Base-by-base conservation (phyloP, 1,284 basidiomycete genomes). In the Malassezia japonica region DNA sequence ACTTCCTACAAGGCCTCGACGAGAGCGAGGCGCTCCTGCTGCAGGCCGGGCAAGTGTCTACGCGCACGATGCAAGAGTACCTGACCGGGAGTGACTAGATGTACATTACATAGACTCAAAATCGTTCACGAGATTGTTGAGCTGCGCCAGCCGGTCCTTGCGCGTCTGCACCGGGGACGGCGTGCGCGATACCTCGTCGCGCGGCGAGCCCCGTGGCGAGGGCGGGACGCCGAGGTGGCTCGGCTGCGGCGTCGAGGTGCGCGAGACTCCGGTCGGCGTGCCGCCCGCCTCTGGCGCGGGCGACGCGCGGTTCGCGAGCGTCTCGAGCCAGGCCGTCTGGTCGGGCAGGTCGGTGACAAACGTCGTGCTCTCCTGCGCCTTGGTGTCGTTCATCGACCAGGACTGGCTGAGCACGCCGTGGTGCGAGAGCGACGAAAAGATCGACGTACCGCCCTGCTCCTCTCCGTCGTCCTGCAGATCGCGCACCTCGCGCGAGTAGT, bases 401-500 rank as follows among this genome's bases (percentile, higher is more conserved):
- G 41, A 23, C 21, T 23, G 12, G 32, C 34, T 9, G 5, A 42
- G 23, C 15, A 33, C 23, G 6, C 44, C 23, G 29, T 40, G 37
- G 39, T 48, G 40, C 0, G 37, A 35, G 13, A 48, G 29, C 21
- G 40, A 39, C 0, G 51, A 34, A 32, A 54, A 32, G 8, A 54
- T 34, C 10, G 51, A 42, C 6, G 33, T 21, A 25, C 31, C n/a
- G n/a, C 39, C 40, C 9, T 44, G 34, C n/a, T 46, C 43, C 2
- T 40, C 41, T 1, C 52, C 44, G 54, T 59, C 18, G 23, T 64
- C 59, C n/a, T 57, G 60, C 37, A 69, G 43, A 28, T 62, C 65
- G 21, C 69, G 50, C 32, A 70, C 66, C 13, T 73, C 64, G 43
- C 60, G 61, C 0, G 68, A 51, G 49, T 78, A 98, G 73, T 99